These are phyloP conservation scores for Salinomyces thailandicus DNA, from an alignment of 2,329 filamentous ascomycete species.

Conservation along the genomic window DNA sequence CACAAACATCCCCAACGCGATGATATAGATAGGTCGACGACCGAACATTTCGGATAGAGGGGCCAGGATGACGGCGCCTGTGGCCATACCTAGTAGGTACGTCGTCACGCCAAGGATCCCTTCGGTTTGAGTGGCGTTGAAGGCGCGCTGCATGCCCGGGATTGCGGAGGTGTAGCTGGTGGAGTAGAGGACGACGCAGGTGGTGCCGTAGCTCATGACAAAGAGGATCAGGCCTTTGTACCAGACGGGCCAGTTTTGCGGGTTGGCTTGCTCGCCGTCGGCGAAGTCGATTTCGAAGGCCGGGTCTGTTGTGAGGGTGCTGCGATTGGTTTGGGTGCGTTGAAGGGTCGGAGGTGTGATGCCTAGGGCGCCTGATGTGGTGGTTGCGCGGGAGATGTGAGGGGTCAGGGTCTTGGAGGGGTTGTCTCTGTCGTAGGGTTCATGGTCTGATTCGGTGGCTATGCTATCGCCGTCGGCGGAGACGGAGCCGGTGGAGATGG, in stretches of 20 bases:
- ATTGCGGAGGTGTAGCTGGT: constrained; percentile 69
- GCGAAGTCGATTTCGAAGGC: constrained; percentile 67
- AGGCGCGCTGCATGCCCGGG: constrained; percentile 57
- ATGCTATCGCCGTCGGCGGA: constrained; percentile 9
- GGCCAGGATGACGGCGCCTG: constrained; percentile 61
- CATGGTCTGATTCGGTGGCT: constrained; percentile 3
- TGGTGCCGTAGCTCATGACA: constrained; percentile 48
- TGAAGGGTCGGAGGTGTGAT: constrained; percentile 15
- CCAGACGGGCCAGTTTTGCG: constrained; percentile 55
- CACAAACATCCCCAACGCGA: constrained; percentile 53
- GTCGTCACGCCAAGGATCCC: constrained; percentile 67
- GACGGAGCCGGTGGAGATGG: no score
- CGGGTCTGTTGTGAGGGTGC: constrained; percentile 32
- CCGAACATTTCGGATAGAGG: constrained; percentile 64
- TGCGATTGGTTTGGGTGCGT: constrained; percentile 12
- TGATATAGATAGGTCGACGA: constrained; percentile 55
- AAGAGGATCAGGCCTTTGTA: constrained; percentile 47
- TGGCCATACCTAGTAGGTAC: constrained; percentile 64
- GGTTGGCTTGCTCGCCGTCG: constrained; percentile 52
- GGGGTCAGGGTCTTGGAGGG: constrained; percentile 14
- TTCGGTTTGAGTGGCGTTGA: constrained; percentile 49
- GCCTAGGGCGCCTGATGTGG: constrained; percentile 19
- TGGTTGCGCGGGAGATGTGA: constrained; percentile 20
- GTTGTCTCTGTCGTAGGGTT: constrained; percentile 12
- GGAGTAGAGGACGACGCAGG: constrained; percentile 54